These are phyloP conservation scores for Tremella mesenterica DNA, from an alignment of 768 basidiomycete genomes.

Conservation along the genomic window DNA sequence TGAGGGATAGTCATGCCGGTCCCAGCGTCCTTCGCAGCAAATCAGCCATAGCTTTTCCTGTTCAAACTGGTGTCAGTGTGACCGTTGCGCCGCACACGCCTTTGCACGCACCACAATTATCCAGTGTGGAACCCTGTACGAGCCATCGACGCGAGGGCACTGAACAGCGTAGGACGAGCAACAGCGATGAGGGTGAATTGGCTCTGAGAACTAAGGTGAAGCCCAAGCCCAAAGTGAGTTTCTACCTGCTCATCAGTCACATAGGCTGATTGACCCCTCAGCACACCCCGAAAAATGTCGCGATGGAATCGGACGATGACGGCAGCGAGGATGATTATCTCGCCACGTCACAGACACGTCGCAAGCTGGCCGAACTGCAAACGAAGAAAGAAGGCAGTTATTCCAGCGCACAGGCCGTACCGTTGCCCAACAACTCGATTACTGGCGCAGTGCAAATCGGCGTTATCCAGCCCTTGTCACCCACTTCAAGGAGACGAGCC, in stretches of 20 bases:
- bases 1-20: constrained; percentile 18
- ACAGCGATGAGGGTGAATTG: neutral
- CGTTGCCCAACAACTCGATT: neutral
- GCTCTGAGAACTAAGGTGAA: neutral
- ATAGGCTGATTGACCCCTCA: neutral
- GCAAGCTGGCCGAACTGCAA: constrained; percentile 25
- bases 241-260: neutral
- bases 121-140: neutral
- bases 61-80: constrained; percentile 41
- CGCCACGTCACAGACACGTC: constrained; percentile 25
- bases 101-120: neutral
- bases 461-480: constrained; percentile 24
- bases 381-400: constrained; percentile 23
- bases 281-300: constrained; percentile 16
- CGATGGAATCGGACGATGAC: constrained; percentile 25
- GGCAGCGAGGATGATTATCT: constrained; percentile 27
- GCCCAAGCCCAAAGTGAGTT: neutral
- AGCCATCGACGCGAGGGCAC: neutral
- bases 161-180: neutral
- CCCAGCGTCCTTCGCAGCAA: constrained; percentile 35
- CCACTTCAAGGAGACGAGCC: constrained; percentile 27
- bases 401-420: neutral
- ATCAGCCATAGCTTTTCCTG: constrained; percentile 40
- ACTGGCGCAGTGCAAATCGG: constrained; percentile 10
- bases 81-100: constrained; percentile 16